Base-by-base conservation (phyloP, 1,284 basidiomycete genomes). In the Pholiota adiposa region DNA sequence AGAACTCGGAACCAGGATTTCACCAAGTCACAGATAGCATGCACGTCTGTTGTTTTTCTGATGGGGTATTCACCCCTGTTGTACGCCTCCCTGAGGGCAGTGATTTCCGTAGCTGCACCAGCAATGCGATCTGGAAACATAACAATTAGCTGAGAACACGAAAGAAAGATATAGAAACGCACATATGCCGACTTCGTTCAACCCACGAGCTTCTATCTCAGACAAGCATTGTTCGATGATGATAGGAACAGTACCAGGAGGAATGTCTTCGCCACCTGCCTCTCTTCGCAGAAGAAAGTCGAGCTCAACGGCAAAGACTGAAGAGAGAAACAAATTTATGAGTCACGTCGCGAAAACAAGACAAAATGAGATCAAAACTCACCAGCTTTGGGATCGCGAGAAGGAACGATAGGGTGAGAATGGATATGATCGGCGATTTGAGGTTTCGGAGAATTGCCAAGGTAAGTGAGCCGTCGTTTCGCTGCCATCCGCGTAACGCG, bases 131-230 rank as follows among this genome's bases (percentile, higher is more conserved):
- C 89, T 92, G 60, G 54, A 16, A 36, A 16, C 41, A 4, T 27
- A 11, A 16, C 40, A 23, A 19, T 46, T 16, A 64, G 53, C 19
- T 25, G 29, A 1, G 36, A 29, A 36, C 34, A 19, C 14, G 52
- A 19, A 43, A 21, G 27, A 49, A 14, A 53, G 18, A 51, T 19
- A 31, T 25, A 19, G 36, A 46, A 50, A 79, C 88, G 69, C 70
- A 93, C 90, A 94, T 34, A 94, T 92, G 19, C 92, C 92, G 63
- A 90, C 85, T 79, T 94, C 90, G 14, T 78, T 84, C 64, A 94
- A 74, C 23, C 92, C 93, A 59, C 90, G 85, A 12, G 74, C 67
- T 72, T 94, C 92, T 25, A 94, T 83, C 70, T 90, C 90, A 1
- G 69, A 66, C 44, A 94, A 74, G 69, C 89, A 88, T 52, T 80